These are phyloP conservation scores for Isatis lusitanica DNA, from an alignment of 441 rosid genomes.

Conservation along the genomic window DNA sequence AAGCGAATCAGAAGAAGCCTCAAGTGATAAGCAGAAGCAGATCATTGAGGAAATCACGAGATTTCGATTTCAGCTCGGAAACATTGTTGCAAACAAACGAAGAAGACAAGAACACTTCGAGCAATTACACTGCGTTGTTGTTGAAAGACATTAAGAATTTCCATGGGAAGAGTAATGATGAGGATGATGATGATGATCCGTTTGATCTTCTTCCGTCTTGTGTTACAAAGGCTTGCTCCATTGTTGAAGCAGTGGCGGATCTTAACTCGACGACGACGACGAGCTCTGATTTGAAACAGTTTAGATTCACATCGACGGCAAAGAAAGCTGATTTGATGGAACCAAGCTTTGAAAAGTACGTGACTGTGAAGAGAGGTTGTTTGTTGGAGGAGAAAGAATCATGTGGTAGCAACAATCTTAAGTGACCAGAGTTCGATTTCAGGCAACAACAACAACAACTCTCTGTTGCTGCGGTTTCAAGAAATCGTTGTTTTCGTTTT, in stretches of 20 bases:
- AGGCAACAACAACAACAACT: not conserved
- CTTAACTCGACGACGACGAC: conserved; percentile 61
- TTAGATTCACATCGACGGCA: conserved; percentile 16
- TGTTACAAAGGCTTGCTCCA: conserved; percentile 79
- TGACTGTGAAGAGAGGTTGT: conserved; percentile 22
- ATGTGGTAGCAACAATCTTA: conserved; percentile 19
- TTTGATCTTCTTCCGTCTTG: conserved; percentile 40
- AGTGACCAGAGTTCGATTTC: not conserved
- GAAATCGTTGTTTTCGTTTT: not conserved
- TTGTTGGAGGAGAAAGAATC: conserved; percentile 27
- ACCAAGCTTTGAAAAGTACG: conserved; percentile 51
- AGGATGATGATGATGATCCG: not conserved
- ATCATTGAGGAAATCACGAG: conserved; percentile 66
- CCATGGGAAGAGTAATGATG: conserved; percentile 52
- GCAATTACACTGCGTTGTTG: conserved; percentile 54
- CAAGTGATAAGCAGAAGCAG: conserved; percentile 63
- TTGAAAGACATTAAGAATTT: conserved; percentile 89
- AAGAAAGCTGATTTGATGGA: conserved; percentile 72
- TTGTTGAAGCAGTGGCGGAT: conserved; percentile 85
- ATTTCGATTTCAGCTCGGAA: conserved; percentile 61
- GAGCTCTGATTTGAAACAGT: conserved; percentile 20
- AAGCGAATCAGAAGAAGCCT: conserved; percentile 33
- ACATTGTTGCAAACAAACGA: conserved; percentile 38
- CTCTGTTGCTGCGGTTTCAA: not conserved
- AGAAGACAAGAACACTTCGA: conserved; percentile 20